Percentiles rank a stretch among this genome's conserved stretches.
These are phyloP conservation scores for Mychonastes homosphaera DNA, from an alignment of 139 green algal genomes.

Conservation along the genomic window DNA sequence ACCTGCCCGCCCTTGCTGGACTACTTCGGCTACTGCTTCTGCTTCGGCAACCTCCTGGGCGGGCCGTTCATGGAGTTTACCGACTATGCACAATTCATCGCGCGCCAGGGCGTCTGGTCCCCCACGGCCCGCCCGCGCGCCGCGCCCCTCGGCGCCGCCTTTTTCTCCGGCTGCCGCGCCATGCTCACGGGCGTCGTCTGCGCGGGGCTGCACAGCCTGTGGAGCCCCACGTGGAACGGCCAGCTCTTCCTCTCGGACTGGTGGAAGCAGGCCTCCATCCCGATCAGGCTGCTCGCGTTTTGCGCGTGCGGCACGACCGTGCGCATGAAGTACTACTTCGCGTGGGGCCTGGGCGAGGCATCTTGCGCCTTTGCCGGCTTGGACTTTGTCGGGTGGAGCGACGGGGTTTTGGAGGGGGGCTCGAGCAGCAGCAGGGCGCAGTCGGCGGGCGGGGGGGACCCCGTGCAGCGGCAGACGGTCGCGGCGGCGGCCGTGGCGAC, in stretches of 20 bases:
- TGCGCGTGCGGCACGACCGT: conserved; percentile 19
- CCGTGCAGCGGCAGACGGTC: no score
- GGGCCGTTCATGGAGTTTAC: conserved; percentile 68
- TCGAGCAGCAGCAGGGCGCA: conserved; percentile 3
- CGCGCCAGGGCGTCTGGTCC: neutral
- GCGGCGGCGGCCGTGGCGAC: no score
- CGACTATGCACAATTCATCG: conserved; percentile 39
- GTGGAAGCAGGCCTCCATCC: conserved; percentile 12
- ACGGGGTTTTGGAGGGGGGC: no score
- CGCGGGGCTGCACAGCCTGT: conserved; percentile 8
- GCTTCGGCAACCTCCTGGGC: conserved; percentile 67
- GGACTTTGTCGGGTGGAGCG: conserved; percentile 39
- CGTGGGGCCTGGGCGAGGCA: conserved; percentile 54
- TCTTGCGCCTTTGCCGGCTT: conserved; percentile 57
- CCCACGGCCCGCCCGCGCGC: neutral
- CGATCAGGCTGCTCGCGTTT: neutral
- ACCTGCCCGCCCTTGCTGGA: conserved; percentile 39
- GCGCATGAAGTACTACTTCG: conserved; percentile 63
- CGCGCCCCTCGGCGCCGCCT: neutral
- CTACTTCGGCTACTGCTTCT: conserved; percentile 63
- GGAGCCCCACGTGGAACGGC: conserved; percentile 16
- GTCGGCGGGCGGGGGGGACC: conserved; percentile 13
- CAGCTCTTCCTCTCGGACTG: conserved; percentile 14
- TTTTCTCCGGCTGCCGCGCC: conserved; percentile 1
- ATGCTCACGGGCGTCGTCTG: neutral